Conservation (phyloP, 208 protist species). For the Balamuthia mandrillaris region DNA sequence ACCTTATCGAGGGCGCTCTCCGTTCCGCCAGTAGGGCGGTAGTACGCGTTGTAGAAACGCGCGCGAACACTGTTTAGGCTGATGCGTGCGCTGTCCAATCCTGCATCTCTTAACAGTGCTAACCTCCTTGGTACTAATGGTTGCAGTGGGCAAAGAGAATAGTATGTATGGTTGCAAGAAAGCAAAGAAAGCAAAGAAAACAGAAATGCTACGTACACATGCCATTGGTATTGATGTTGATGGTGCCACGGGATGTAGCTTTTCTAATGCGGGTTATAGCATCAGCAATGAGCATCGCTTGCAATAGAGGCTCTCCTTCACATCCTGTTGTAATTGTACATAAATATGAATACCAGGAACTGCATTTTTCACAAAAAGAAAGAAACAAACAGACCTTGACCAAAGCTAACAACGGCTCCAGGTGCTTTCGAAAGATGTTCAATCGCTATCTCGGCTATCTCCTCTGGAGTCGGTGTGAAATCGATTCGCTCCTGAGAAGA, state of each 20-base stretch:
- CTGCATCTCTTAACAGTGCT: background rate
- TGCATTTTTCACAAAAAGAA: background rate
- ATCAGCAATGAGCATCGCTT: background rate
- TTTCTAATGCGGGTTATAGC: background rate
- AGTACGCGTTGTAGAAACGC: background rate
- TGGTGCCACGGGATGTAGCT: background rate
- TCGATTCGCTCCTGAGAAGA: background rate
- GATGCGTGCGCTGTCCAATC: background rate
- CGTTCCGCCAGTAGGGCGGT: too few relatives aligned
- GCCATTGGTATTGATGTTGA: slow-evolving; percentile 1
- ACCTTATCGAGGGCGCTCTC: background rate
- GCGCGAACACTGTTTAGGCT: background rate
- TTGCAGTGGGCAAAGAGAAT: too few relatives aligned
- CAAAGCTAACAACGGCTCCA: background rate
- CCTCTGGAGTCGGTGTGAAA: background rate
- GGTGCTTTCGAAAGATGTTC: background rate
- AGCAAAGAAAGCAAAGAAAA: too few relatives aligned
- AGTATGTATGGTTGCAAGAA: too few relatives aligned
- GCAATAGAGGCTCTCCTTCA: background rate
- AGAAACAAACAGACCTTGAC: background rate
- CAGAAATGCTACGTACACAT: background rate
- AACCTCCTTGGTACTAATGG: too few relatives aligned
- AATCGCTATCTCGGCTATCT: background rate
- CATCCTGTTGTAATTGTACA: too few relatives aligned
- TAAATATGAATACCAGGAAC: too few relatives aligned